Percentiles rank a stretch among this genome's conserved stretches.
Conservation (phyloP, 805 yeast species). For the Scheffersomyces amazonensis region DNA sequence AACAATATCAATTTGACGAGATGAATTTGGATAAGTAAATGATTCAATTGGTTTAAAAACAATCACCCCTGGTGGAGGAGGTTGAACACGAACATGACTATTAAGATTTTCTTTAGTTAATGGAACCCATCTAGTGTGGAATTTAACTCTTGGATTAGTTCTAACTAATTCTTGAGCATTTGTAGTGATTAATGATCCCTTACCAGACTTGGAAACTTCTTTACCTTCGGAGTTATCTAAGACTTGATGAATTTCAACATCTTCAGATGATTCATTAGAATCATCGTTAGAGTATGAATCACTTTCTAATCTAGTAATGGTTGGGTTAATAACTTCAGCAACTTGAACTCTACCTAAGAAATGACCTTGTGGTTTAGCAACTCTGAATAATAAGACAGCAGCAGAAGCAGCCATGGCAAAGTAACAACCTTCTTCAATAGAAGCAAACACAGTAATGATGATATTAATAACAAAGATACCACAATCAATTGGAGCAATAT, state of each 20-base stretch:
- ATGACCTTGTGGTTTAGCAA: slow-evolving; percentile 77
- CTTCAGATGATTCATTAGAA: slow-evolving; percentile 9
- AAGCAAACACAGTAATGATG: slow-evolving; percentile 68
- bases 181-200: slow-evolving; percentile 5
- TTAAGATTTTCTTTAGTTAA: slow-evolving; percentile 49
- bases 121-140: slow-evolving; percentile 71
- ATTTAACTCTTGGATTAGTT: slow-evolving; percentile 35
- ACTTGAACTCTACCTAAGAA: slow-evolving; percentile 78
- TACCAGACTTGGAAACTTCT: slow-evolving; percentile 3
- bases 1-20: slow-evolving; percentile 67
- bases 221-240: slow-evolving; percentile 24
- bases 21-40: slow-evolving; percentile 77
- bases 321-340: slow-evolving; percentile 69
- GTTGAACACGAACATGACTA: slow-evolving; percentile 52
- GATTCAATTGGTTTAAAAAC: slow-evolving; percentile 83
- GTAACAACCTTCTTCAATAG: slow-evolving; percentile 87
- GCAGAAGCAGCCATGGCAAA: slow-evolving; percentile 84
- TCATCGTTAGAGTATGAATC: slow-evolving; percentile 8
- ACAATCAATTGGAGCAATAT: slow-evolving; percentile 69
- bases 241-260: slow-evolving; percentile 43
- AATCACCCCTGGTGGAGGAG: slow-evolving; percentile 89
- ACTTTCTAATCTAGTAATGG: slow-evolving; percentile 27
- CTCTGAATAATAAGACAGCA: slow-evolving; percentile 68
- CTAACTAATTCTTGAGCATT: slow-evolving; percentile 20
- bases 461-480: slow-evolving; percentile 72